Base-by-base conservation (phyloP, 805 yeast genomes). In the Metschnikowia drakensbergensis region DNA sequence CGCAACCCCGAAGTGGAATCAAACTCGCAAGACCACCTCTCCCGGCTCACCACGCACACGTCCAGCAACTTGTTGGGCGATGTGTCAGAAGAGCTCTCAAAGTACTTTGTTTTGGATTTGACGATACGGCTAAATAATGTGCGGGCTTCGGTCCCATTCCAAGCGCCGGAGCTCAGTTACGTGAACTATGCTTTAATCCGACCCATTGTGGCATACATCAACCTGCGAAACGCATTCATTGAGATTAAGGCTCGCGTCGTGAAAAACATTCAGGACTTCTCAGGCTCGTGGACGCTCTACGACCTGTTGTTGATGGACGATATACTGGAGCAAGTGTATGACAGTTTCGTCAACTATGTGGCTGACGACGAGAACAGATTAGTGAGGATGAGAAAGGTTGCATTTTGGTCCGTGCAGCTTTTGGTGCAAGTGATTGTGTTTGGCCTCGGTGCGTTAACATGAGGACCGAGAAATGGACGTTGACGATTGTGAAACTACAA, bases 231-330 rank as follows among this genome's bases (percentile, higher is more conserved):
- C 60, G 89, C 98, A 0, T 87, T 84, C 60, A 91, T 94, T 51
- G 97, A 96, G 38, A 83, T 92, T 50, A 76, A 82, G 52, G 88
- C 96, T 61, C 80, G 89, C 3, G 82, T 94, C 6, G 84, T 85
- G 31, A 94, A 94, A 62, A 78, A 81, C 39, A 67, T 90, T 23
- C 71, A 75, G 27, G 99, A 94, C 61, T 94, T 94, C 64, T 90
- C 88, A 58, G 99, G 99, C 0, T 81, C 96, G 6, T 94, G 99
- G 99, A 92, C 99, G 1, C 75, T 89, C 3, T 94, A 90, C 65
- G 99, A 94, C 63, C 85, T 94, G 27, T 73, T 85, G 45, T 72
- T 94, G 51, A 89, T 92, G 96, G 94, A 87, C 61, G 97, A 92
- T 61, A 75, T 94, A 44, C 85, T 94, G 28, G 83, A 83, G 29